Conservation (phyloP, 768 basidiomycete genomes). For the Daedaleopsis sinensis region DNA sequence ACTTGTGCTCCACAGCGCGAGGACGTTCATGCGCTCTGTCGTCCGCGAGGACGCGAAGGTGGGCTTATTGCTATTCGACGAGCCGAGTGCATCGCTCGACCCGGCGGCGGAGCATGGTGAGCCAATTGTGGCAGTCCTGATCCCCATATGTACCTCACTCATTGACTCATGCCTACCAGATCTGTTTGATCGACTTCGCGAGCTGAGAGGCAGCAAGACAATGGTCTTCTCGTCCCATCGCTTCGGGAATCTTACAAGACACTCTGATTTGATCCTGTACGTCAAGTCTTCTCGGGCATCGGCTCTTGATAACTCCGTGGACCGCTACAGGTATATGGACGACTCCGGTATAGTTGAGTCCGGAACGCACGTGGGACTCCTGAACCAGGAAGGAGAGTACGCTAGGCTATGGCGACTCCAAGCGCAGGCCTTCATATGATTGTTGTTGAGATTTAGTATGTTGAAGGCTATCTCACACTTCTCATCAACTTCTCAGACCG, state of each 20-base stretch:
- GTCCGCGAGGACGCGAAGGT: no score
- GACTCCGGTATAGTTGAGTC: slow-evolving; percentile 60
- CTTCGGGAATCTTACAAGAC: slow-evolving; percentile 69
- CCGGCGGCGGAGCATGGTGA: slow-evolving; percentile 73
- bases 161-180: not conserved
- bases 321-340: slow-evolving; percentile 61
- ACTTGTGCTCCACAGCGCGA: slow-evolving; percentile 2
- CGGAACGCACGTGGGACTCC: slow-evolving; percentile 64
- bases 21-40: no score
- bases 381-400: slow-evolving; percentile 70
- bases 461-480: not conserved
- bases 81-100: slow-evolving; percentile 30
- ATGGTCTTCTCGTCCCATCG: slow-evolving; percentile 84
- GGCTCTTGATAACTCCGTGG: not conserved
- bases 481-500: not conserved
- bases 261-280: slow-evolving; percentile 63
- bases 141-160: no score
- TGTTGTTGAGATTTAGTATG: not conserved
- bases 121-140: no score
- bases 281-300: not conserved
- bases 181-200: slow-evolving; percentile 67
- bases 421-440: slow-evolving; percentile 61
- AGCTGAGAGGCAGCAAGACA: slow-evolving; percentile 74
- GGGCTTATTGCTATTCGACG: slow-evolving; percentile 30
- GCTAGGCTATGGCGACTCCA: slow-evolving; percentile 73